Evolutionary conservation across 345 rosid species (phyloP).

Genomic region (Psidium friedrichsthalianum): DNA sequence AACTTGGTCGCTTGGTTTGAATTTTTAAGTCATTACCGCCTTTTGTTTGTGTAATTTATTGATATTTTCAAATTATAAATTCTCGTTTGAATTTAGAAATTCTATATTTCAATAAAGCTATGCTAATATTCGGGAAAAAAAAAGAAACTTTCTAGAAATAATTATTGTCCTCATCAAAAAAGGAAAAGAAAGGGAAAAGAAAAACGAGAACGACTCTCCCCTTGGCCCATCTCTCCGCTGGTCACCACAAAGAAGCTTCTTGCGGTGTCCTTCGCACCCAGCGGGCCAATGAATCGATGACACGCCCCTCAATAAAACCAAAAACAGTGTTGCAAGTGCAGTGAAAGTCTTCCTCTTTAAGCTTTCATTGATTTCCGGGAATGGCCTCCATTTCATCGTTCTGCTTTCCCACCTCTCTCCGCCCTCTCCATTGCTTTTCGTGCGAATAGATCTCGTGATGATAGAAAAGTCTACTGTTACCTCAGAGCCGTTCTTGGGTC

Average conservation of each 20-base stretch:
- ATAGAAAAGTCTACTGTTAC: neutral
- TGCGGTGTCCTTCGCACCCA: neutral
- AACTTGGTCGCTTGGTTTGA: neutral
- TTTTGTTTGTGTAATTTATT: too few species aligned
- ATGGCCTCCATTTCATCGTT: neutral
- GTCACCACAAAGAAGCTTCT: neutral
- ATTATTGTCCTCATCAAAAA: neutral
- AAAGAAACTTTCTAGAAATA: neutral
- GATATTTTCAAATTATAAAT: neutral
- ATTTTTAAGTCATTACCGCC: neutral
- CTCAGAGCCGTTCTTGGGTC: neutral
- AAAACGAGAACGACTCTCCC: neutral
- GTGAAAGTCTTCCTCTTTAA: neutral
- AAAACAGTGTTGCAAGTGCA: neutral
- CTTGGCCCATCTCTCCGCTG: neutral
- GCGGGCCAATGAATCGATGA: neutral
- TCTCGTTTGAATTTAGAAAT: neutral
- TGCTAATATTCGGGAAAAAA: neutral
- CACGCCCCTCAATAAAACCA: neutral
- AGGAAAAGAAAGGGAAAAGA: neutral
- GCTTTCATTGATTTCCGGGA: neutral
- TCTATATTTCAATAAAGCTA: neutral
- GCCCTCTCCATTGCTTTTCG: neutral
- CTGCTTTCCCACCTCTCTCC: neutral
- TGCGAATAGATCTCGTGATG: neutral